Percentiles rank a stretch among this genome's conserved stretches.
Conservation (phyloP, 495 filamentous ascomycete genomes). For the Apiosordaria backusii region DNA sequence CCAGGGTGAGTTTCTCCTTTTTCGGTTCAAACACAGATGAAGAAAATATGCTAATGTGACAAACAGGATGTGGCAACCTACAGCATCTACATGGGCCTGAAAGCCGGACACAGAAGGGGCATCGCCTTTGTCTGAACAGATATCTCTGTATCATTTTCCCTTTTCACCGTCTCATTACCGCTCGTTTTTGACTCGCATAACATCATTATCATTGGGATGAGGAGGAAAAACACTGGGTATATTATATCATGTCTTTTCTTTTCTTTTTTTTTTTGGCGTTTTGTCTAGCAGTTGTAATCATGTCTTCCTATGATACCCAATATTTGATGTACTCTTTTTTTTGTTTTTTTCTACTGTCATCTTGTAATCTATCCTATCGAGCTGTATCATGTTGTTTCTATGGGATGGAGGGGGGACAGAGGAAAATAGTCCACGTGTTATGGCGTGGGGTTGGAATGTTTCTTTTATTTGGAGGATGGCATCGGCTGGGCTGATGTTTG, state of each 20-base stretch:
- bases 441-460: too few species aligned
- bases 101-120: slow-evolving; percentile 30
- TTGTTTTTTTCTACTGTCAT: not conserved
- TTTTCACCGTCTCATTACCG: not conserved
- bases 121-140: slow-evolving; percentile 21
- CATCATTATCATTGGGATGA: not conserved
- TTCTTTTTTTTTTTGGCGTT: not conserved
- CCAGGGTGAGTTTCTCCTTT: slow-evolving; percentile 57
- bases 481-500: not conserved
- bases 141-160: not conserved
- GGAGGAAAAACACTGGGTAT: not conserved
- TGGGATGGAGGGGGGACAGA: not conserved
- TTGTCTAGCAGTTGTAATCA: not conserved
- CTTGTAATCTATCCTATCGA: not conserved
- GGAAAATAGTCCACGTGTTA: too few species aligned
- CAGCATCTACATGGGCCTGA: slow-evolving; percentile 32
- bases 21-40: not conserved
- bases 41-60: not conserved
- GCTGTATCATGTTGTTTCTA: not conserved
- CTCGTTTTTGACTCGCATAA: not conserved
- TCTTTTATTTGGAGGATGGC: not conserved
- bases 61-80: slow-evolving; percentile 33
- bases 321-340: not conserved
- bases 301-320: not conserved
- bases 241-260: not conserved